Conservation (phyloP, 768 basidiomycete species). For the Mycena amicta region DNA sequence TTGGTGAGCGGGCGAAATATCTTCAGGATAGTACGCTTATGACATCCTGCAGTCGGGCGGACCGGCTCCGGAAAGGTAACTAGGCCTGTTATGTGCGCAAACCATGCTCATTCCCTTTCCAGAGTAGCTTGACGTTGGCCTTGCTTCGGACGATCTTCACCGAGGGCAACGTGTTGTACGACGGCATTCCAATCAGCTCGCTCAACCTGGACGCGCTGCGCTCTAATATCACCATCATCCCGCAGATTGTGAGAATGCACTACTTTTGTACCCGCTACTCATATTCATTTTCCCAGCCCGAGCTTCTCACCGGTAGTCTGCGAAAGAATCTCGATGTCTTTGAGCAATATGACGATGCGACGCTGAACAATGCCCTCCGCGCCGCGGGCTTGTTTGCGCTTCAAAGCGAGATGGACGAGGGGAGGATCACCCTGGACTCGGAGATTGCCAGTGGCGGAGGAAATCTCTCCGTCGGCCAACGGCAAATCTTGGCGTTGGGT, state of each 20-base stretch:
- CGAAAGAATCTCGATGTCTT: conserved; percentile 51
- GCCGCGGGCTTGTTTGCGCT: conserved; percentile 35
- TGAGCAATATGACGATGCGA: conserved; percentile 43
- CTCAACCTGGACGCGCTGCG: conserved; percentile 51
- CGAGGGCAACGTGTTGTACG: conserved; percentile 37
- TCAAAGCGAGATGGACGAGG: conserved; percentile 35
- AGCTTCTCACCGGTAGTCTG: conserved; percentile 44
- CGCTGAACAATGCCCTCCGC: conserved; percentile 36
- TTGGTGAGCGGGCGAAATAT: background rate
- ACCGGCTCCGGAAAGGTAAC: conserved; percentile 27
- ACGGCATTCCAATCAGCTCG: conserved; percentile 40
- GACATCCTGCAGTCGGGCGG: conserved; percentile 24
- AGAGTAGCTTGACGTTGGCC: conserved; percentile 43
- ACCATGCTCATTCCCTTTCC: background rate
- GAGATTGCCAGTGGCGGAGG: conserved; percentile 29
- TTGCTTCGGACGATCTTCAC: conserved; percentile 43
- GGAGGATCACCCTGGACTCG: conserved; percentile 30
- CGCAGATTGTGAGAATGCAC: conserved; percentile 29
- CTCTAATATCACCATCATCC: conserved; percentile 46
- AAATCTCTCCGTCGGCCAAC: conserved; percentile 44
- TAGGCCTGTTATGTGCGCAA: background rate
- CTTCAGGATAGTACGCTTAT: background rate
- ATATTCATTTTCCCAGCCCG: conserved; percentile 20
- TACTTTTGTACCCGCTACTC: background rate
- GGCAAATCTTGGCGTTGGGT: conserved; percentile 48